Evolutionary conservation across 495 filamentous ascomycete genomes (phyloP), one percentile per base, ranked within the genome.

Genomic region (Sporormia fimetaria): DNA sequence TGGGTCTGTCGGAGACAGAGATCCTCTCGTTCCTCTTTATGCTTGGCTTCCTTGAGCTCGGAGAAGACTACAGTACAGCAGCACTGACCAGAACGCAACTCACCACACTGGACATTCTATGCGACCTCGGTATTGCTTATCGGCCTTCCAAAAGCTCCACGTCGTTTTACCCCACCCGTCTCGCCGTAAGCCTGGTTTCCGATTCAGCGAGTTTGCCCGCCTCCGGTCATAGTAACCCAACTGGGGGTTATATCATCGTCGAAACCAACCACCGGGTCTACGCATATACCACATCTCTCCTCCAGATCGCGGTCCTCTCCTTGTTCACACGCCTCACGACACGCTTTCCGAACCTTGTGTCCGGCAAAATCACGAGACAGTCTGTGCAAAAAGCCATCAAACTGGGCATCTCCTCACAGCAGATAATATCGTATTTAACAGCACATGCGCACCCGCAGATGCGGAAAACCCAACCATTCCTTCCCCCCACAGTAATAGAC

Each of bases 221-320:
- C 29, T 42, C 57, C 14, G 37, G 63, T 23, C 57, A 57, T 27
- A 66, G 27, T 34, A 12, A 14, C 47, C 6, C 70, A 26, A 55
- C 69, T 10, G 76, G 78, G 39, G 88, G 87, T 24, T 88, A 87
- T 67, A 84, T 98, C 55, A 82, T 98, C 51, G 71, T 96, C 51
- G 90, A 98, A 68, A 98, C 90, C n/a, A 98, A 98, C 65, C 95
- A 95, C 65, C 83, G 90, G 20, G 63, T 98, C 49, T 98, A 98
- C 64, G 90, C 90, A 21, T 98, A 96, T 65, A 95, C 92, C 4
- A 76, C 76, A 17, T 94, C 86, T 0, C 83, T 84, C 0, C 72
- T 98, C 0, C 87, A 93, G 59, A 96, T 95, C 49, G 83, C 85
- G 37, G 81, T 98, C 33, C 76, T 98, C n/a, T 75, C 78, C 22